Percentiles rank a stretch among this genome's conserved stretches.
These are phyloP conservation scores for Tetracladium setigerum DNA, from an alignment of 495 filamentous ascomycete genomes.

Conservation along the genomic window DNA sequence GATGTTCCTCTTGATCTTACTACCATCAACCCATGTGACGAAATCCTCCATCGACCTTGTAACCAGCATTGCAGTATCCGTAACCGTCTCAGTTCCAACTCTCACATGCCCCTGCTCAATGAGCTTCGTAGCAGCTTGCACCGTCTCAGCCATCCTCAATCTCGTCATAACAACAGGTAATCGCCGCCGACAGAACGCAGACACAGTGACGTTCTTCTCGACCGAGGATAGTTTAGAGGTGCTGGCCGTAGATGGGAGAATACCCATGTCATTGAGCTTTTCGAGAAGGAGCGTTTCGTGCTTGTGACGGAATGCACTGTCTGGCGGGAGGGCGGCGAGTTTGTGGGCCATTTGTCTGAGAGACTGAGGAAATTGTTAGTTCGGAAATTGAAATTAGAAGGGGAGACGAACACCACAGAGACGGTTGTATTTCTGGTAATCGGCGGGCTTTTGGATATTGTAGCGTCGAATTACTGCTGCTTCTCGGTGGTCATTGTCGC, in stretches of 20 bases:
- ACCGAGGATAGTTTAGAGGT: constrained; percentile 69
- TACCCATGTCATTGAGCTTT: constrained; percentile 87
- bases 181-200: constrained; percentile 70
- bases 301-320: constrained; percentile 67
- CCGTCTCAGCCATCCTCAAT: constrained; percentile 80
- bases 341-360: constrained; percentile 83
- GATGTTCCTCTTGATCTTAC: constrained; percentile 94
- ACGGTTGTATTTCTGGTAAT: constrained; percentile 84
- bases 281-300: constrained; percentile 77
- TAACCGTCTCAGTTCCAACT: constrained; percentile 85
- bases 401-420: constrained; percentile 56
- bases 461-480: constrained; percentile 76
- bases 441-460: constrained; percentile 74
- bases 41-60: constrained; percentile 90
- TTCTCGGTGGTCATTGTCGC: constrained; percentile 77
- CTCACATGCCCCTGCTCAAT: constrained; percentile 95
- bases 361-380: constrained; percentile 32
- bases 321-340: constrained; percentile 68
- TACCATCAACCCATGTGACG: constrained; percentile 91
- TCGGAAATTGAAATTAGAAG: background rate
- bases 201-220: constrained; percentile 80
- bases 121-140: constrained; percentile 73
- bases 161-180: constrained; percentile 83
- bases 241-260: constrained; percentile 58
- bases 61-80: constrained; percentile 73